Percentiles rank a stretch among this genome's conserved stretches.
Evolutionary conservation across 164 flowering plant genomes (phyloP).

Genomic region (Umbilicus rupestris): DNA sequence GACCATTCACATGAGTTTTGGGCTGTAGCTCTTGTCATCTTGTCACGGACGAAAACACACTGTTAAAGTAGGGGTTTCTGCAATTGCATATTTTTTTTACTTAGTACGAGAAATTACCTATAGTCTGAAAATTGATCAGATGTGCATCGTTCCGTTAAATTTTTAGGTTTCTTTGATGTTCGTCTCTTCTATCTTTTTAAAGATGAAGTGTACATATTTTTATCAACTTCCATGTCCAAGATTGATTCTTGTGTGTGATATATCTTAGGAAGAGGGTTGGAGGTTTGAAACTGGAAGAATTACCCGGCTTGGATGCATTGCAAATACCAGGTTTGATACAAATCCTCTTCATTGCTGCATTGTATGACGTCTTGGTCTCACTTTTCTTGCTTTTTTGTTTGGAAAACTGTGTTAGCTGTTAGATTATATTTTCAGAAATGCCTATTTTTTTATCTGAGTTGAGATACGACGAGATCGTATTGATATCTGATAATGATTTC

Average conservation of each 20-base stretch:
- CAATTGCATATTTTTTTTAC: not conserved
- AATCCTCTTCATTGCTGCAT: not conserved
- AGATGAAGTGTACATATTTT: not conserved
- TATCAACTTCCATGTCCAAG: not conserved
- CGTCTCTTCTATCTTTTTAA: not conserved
- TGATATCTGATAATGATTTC: too few species aligned
- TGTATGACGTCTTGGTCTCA: not conserved
- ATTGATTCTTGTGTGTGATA: constrained; percentile 9
- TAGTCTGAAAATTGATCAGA: not conserved
- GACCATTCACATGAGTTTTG: not conserved
- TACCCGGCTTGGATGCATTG: constrained; percentile 84
- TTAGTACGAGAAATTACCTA: not conserved
- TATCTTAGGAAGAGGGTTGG: constrained; percentile 79
- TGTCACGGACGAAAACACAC: not conserved
- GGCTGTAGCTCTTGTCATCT: not conserved
- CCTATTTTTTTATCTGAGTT: not conserved
- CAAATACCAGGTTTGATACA: constrained; percentile 60
- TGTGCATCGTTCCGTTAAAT: not conserved
- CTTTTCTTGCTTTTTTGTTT: not conserved
- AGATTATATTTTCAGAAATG: not conserved
- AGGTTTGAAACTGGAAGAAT: constrained; percentile 80
- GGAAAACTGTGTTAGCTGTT: not conserved
- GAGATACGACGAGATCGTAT: not conserved
- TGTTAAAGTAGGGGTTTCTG: not conserved
- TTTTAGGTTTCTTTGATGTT: not conserved